Evolutionary conservation across 2,329 filamentous ascomycete species (phyloP), one percentile per base, ranked within the genome.

Genomic region (Scedosporium dehoogii): DNA sequence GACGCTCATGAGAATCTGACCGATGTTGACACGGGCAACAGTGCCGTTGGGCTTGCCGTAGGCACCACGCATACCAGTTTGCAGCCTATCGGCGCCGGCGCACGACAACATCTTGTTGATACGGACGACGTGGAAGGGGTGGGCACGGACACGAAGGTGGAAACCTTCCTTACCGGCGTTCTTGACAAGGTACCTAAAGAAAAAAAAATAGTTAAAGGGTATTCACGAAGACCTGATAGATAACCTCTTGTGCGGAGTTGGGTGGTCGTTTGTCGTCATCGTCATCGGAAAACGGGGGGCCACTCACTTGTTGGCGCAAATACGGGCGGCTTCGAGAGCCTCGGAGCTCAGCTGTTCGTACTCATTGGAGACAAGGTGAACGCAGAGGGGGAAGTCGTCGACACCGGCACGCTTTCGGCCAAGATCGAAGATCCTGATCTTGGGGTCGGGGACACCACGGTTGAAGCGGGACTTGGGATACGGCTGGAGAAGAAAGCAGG

Each of bases 41-140:
- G 86, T 89, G 78, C 94, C 94, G 86, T 97, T 96, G 80, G 94
- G 94, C 89, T 99, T 99, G 78, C 94, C 94, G 88, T 92, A 99
- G 73, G 94, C 94, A 88, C 94, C 94, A 89, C 94, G 93, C 94
- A 99, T 99, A 86, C 94, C 94, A 73, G 94, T 99, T 84, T 99
- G 94, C 81, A 99, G 86, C 89, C 94, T 92, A 97, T 99, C 94
- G 88, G 94, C 94, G 87, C 94, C 94, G 76, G 94, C 94, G 81
- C 94, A 99, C 78, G 94, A 97, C 91, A 99, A 93, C 94, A 99
- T 99, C 90, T 99, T 99, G 92, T 99, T 99, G 92, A 99, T 99
- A 83, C 94, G 94, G 86, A 99, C 90, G 82, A 99, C 94, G 86
- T 99, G 94, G 91, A 91, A 99, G 71, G 94, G 94, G 87, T 99